Conservation (phyloP, 257 asterid species). For the Orobanche coerulescens region DNA sequence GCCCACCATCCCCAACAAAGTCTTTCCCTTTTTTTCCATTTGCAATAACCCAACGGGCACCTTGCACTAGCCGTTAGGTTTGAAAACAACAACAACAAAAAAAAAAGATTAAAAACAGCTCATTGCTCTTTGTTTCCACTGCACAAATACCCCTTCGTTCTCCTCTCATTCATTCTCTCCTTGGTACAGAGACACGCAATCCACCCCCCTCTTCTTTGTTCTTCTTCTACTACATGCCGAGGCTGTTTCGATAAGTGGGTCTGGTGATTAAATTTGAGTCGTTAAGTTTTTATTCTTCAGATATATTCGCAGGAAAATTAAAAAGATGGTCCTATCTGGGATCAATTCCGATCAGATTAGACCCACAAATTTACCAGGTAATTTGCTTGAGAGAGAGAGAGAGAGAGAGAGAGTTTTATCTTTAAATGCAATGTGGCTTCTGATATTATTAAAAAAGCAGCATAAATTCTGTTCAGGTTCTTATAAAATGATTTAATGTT, state of each 20-base stretch:
- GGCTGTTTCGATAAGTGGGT: constrained; percentile 11
- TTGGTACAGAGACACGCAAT: background rate
- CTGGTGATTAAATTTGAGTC: constrained; percentile 14
- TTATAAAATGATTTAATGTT: background rate
- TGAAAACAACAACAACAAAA: constrained; percentile 31
- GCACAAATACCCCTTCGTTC: constrained; percentile 40
- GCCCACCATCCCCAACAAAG: constrained; percentile 25
- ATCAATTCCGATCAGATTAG: constrained; percentile 39
- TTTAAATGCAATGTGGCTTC: too few relatives aligned
- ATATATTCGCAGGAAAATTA: background rate
- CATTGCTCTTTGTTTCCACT: background rate
- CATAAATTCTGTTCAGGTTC: background rate
- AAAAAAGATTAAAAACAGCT: constrained; percentile 13
- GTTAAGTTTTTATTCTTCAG: constrained; percentile 16
- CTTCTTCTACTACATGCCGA: constrained; percentile 20
- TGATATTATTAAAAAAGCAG: too few relatives aligned
- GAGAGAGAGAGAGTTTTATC: too few relatives aligned
- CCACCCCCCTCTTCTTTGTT: background rate
- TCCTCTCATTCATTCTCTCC: constrained; percentile 1
- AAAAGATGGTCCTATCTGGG: constrained; percentile 46
- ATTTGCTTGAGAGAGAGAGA: too few relatives aligned
- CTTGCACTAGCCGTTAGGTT: constrained; percentile 81
- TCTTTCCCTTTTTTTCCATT: constrained; percentile 18
- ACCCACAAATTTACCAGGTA: constrained; percentile 46
- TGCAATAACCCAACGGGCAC: constrained; percentile 36